Conservation (phyloP, 768 basidiomycete species). For the Suillus americanus region DNA sequence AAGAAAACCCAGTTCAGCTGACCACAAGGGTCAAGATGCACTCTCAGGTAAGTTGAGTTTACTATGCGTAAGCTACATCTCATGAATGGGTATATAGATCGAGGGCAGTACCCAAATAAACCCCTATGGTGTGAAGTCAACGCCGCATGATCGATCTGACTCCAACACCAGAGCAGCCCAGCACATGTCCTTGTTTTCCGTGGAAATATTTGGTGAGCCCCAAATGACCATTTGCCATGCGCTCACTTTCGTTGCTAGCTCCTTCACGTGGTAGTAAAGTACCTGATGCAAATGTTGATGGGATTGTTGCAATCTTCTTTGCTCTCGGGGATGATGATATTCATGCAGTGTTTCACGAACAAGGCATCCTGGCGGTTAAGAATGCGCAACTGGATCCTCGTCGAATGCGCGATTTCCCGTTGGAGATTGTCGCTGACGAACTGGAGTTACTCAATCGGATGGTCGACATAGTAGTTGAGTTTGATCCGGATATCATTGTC, state of each 20-base stretch:
- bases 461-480: slow-evolving; percentile 67
- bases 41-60: slow-evolving; percentile 50
- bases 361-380: slow-evolving; percentile 57
- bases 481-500: slow-evolving; percentile 89
- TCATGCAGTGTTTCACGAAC: slow-evolving; percentile 27
- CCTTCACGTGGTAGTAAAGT: slow-evolving; percentile 56
- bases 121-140: slow-evolving; percentile 63
- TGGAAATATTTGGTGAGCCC: slow-evolving; percentile 82
- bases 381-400: slow-evolving; percentile 37
- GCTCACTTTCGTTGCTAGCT: slow-evolving; percentile 37
- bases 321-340: slow-evolving; percentile 52
- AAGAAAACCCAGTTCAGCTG: slow-evolving; percentile 19
- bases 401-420: slow-evolving; percentile 41
- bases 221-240: background rate
- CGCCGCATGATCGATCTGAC: slow-evolving; percentile 43
- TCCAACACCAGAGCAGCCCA: slow-evolving; percentile 56
- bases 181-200: slow-evolving; percentile 73
- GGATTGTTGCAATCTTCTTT: slow-evolving; percentile 71
- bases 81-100: slow-evolving; percentile 40
- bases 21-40: slow-evolving; percentile 25
- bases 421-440: slow-evolving; percentile 66
- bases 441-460: slow-evolving; percentile 77
- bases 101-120: slow-evolving; percentile 77
- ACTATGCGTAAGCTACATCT: background rate
- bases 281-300: slow-evolving; percentile 59